Percentiles rank a stretch among this genome's conserved stretches.
Conservation (phyloP, 805 yeast species). For the Torulaspora franciscae region DNA sequence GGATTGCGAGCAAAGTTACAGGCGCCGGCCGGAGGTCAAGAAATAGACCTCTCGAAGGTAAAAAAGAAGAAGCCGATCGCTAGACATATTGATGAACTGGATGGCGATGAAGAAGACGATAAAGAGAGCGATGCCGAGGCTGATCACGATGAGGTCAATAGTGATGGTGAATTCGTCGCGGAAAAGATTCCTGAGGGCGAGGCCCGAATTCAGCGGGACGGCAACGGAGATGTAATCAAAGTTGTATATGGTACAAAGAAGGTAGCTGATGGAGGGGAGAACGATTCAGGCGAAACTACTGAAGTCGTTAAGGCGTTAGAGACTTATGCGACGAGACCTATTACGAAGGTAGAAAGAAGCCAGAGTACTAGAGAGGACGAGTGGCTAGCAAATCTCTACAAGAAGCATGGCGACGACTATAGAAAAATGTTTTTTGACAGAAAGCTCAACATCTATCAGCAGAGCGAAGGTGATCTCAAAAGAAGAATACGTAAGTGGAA, state of each 20-base stretch:
- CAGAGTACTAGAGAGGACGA: conserved; percentile 69
- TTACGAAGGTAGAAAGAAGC: conserved; percentile 44
- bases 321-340: conserved; percentile 45
- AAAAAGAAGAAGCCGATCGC: conserved; percentile 36
- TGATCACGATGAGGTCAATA: conserved; percentile 25
- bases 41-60: conserved; percentile 46
- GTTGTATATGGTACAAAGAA: conserved; percentile 69
- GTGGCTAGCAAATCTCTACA: conserved; percentile 61
- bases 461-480: conserved; percentile 76
- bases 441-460: conserved; percentile 77
- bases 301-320: conserved; percentile 69
- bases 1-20: conserved; percentile 72
- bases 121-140: conserved; percentile 13
- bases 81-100: conserved; percentile 28
- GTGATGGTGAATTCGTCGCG: conserved; percentile 39
- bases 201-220: conserved; percentile 70
- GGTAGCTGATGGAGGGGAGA: conserved; percentile 32
- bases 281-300: conserved; percentile 38
- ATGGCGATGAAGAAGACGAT: conserved; percentile 24
- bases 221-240: conserved; percentile 57
- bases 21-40: conserved; percentile 75
- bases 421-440: conserved; percentile 89
- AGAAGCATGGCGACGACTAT: conserved; percentile 83
- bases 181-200: conserved; percentile 68
- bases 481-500: conserved; percentile 71